Evolutionary conservation across 441 rosid species (phyloP), one percentile per base, ranked within the genome.

Genomic region (Croton laevigatus): DNA sequence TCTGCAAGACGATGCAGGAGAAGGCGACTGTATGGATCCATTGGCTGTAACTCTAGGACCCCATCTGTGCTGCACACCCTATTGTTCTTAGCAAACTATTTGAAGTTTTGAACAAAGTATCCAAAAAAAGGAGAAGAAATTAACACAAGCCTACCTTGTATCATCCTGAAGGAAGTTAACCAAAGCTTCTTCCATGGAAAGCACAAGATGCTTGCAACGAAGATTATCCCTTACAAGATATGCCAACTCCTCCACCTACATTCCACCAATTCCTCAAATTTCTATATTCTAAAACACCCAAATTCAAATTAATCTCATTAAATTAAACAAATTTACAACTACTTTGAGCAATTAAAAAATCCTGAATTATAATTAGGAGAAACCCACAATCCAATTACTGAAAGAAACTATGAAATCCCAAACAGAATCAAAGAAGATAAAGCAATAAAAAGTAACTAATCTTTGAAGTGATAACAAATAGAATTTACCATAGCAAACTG

Each of bases 1-100:
- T 89, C 94, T 27, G 91, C 94, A 59, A 89, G 81, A 1, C 89
- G 84, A 81, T 89, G 94, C 79, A 87, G 48, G 46, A 89, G 90
- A 71, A 86, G 91, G 32, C 94, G 90, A 55, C 70, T 84, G 65
- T 89, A 89, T 16, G 94, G 71, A 73, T 84, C 84, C 94, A 86
- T 86, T 17, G 94, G 90, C 78, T 87, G 87, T 83, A 89, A 76
- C 73, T 89, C 88, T 19, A 89, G 78, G 57, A 83, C 66, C 71
- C 83, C 88, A 71, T 84, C 85, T 60, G 79, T 62, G 70, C 94
- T 89, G 87, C 79, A 80, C 14, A 66, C 27, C 45, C 60, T 62
- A 55, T 8, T 66, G 38, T 40, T 37, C 65, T 38, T n/a, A 61
- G 75, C 32, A 55, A 55, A 20, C 51, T 9, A 12, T 62, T 37